A percentile compares a stretch with the other conserved stretches of the same genome.
Conservation (phyloP, 225 moss, liverwort and hornwort species). For the Lunularia cruciata region DNA sequence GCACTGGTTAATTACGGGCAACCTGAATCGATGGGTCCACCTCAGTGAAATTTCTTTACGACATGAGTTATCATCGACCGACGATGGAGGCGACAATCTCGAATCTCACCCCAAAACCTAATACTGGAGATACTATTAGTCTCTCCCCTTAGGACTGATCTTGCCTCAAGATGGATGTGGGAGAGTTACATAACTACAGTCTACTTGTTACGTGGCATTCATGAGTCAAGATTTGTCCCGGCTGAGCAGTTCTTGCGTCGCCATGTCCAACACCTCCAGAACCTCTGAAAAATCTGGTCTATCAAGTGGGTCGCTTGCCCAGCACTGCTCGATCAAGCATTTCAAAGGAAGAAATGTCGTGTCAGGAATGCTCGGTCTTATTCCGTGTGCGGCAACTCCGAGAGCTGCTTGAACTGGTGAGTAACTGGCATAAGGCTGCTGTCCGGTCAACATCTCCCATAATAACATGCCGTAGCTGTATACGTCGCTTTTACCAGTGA, state of each 20-base stretch:
- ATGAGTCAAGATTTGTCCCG: conserved; percentile 21
- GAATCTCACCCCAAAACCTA: conserved; percentile 1
- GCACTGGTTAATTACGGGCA: neutral
- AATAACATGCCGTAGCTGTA: conserved; percentile 17
- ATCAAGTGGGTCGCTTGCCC: conserved; percentile 34
- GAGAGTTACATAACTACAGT: neutral
- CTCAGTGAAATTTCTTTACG: neutral
- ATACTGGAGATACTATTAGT: neutral
- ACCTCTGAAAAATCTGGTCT: conserved; percentile 36
- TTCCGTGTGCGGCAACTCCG: conserved; percentile 22
- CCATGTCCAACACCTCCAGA: conserved; percentile 34
- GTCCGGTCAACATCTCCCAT: conserved; percentile 15
- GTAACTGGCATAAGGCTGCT: conserved; percentile 22
- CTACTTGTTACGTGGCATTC: no score
- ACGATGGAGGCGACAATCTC: neutral
- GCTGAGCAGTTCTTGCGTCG: conserved; percentile 24
- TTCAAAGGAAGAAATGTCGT: conserved; percentile 31
- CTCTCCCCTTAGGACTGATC: neutral
- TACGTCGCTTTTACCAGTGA: conserved; percentile 17
- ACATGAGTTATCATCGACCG: neutral
- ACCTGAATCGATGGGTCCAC: neutral
- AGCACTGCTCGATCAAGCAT: conserved; percentile 36
- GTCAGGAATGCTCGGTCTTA: conserved; percentile 25
- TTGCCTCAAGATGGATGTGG: neutral
- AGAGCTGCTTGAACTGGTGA: conserved; percentile 32